Conservation (phyloP, 2,329 filamentous ascomycete genomes). For the Pyricularia sp. region DNA sequence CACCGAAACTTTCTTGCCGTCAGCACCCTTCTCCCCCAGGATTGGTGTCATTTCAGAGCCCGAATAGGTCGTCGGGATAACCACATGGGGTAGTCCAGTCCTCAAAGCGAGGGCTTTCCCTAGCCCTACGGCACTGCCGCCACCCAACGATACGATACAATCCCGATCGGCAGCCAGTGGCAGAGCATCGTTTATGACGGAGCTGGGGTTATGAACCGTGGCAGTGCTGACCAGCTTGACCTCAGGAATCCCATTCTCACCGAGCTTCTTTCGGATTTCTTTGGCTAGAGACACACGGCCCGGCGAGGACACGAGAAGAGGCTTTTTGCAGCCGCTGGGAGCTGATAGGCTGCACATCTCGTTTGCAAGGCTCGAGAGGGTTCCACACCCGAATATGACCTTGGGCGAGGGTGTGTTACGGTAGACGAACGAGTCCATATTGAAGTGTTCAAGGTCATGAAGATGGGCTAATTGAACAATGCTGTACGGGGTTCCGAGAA, state of each 20-base stretch:
- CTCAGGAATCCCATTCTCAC: constrained; percentile 1
- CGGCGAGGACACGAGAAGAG: constrained; percentile 40
- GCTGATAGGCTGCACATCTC: constrained; percentile 23
- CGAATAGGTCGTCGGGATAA: constrained; percentile 47
- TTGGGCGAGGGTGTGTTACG: constrained; percentile 10
- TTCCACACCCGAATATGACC: constrained; percentile 42
- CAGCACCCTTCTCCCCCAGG: constrained; percentile 42
- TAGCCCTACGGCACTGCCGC: constrained; percentile 49
- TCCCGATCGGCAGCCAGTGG: constrained; percentile 33
- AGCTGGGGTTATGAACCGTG: constrained; percentile 48
- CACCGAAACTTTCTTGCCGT: constrained; percentile 43
- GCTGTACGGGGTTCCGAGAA: background rate
- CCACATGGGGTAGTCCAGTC: constrained; percentile 6
- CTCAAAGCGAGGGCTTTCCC: constrained; percentile 35
- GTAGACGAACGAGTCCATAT: background rate
- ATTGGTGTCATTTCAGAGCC: constrained; percentile 54
- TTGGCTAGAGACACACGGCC: constrained; percentile 32
- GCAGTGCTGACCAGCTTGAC: constrained; percentile 20
- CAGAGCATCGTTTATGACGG: constrained; percentile 40
- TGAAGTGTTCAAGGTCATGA: background rate
- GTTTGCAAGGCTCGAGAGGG: constrained; percentile 28
- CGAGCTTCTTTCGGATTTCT: constrained; percentile 27
- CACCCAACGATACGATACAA: constrained; percentile 45
- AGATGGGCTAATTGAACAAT: too few relatives aligned
- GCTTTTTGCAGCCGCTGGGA: constrained; percentile 17